Evolutionary conservation across 2,329 filamentous ascomycete species (phyloP).

Genomic region (Neonectria ditissima): DNA sequence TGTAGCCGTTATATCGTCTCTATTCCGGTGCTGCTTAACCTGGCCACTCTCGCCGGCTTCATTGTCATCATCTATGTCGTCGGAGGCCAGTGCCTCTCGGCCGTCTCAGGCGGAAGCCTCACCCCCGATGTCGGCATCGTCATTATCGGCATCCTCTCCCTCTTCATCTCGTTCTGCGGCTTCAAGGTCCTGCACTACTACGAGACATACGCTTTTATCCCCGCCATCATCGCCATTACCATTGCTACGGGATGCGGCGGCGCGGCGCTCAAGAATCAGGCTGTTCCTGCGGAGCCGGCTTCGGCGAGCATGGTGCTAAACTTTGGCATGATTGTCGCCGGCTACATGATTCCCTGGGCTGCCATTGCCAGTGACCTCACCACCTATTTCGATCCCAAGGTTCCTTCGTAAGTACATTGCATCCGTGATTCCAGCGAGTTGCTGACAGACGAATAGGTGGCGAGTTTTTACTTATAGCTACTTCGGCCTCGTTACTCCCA

Average conservation of each 20-base stretch:
- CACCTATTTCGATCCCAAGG: constrained; percentile 69
- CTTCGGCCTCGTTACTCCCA: constrained; percentile 65
- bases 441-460: constrained; percentile 44
- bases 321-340: constrained; percentile 71
- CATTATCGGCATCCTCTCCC: constrained; percentile 66
- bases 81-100: constrained; percentile 69
- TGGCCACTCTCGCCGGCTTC: constrained; percentile 73
- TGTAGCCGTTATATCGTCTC: constrained; percentile 66
- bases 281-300: constrained; percentile 52
- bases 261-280: constrained; percentile 61
- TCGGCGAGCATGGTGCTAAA: constrained; percentile 62
- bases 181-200: constrained; percentile 68
- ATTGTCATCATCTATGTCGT: constrained; percentile 71
- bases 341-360: constrained; percentile 73
- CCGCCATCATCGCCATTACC: constrained; percentile 64
- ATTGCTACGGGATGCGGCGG: constrained; percentile 68
- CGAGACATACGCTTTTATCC: constrained; percentile 69
- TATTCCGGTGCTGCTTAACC: constrained; percentile 70
- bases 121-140: constrained; percentile 69
- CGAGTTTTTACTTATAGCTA: constrained; percentile 68
- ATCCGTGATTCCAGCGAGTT: background rate
- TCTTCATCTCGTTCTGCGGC: constrained; percentile 73
- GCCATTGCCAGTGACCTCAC: constrained; percentile 70
- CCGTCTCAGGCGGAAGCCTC: constrained; percentile 62
- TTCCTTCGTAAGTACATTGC: constrained; percentile 56